Percentiles rank a stretch among this genome's conserved stretches.
Evolutionary conservation across 495 filamentous ascomycete species (phyloP).

Genomic region (Penicillium longicatenatum): DNA sequence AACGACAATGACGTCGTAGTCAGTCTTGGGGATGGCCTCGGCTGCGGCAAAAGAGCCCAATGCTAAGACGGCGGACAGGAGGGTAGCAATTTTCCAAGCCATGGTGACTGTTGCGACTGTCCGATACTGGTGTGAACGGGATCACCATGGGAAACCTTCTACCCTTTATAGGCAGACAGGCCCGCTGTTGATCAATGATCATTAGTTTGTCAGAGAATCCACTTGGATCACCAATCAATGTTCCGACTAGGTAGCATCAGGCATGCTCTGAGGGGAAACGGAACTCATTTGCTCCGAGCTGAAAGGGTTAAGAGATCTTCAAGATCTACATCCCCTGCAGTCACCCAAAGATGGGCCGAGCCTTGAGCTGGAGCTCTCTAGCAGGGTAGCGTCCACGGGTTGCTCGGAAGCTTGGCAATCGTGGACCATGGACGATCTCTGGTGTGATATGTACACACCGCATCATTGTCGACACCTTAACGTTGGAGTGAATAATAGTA

Average conservation of each 20-base stretch:
- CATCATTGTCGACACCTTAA: neutral
- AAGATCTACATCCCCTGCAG: slow-evolving; percentile 19
- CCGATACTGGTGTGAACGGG: neutral
- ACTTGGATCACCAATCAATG: neutral
- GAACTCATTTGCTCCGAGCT: neutral
- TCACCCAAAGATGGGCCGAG: neutral
- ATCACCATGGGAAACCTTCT: neutral
- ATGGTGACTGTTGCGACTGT: slow-evolving; percentile 4
- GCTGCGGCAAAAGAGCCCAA: slow-evolving; percentile 20
- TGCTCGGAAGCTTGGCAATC: neutral
- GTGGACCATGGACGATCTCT: neutral
- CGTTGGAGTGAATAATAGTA: too few species aligned
- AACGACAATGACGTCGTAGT: slow-evolving; percentile 40
- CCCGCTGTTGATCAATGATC: neutral
- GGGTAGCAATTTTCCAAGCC: slow-evolving; percentile 9
- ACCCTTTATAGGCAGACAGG: neutral
- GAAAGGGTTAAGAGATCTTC: slow-evolving; percentile 6
- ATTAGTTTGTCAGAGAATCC: neutral
- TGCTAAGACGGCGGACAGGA: slow-evolving; percentile 24
- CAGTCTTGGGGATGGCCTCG: slow-evolving; percentile 24
- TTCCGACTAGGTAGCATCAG: neutral
- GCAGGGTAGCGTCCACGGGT: neutral
- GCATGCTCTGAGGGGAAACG: neutral
- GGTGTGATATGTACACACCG: neutral
- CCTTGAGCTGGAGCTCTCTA: neutral